Evolutionary conservation across 2,329 filamentous ascomycete genomes (phyloP), one percentile per base, ranked within the genome.

Genomic region (Epichloe bromicola): DNA sequence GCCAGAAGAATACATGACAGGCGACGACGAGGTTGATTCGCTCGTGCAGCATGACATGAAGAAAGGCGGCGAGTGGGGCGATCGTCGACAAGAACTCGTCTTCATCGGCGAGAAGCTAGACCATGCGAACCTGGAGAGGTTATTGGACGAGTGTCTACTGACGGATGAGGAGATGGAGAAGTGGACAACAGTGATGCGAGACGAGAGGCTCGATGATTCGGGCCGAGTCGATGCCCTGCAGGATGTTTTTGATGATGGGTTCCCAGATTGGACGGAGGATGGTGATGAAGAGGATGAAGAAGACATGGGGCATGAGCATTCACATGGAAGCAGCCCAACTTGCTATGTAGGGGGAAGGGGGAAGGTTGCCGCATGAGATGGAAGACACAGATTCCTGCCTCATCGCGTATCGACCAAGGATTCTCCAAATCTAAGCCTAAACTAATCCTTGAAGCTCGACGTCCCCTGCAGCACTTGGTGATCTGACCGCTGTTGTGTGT

Each of bases 51-150:
- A 75, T 51, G 74, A 78, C 56, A 71, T 78, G 20, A 60, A 67
- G 6, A 73, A 74, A 26, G 74, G 75, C 5, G 78, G 76, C 0
- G 72, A 78, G 53, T 87, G 82, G 81, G 83, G 82, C 1, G 84
- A 88, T 57, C 72, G 83, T 1, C 71, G 83, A 2, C 83, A 88
- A 61, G 84, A 88, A 62, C 62, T 88, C 6, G 84, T 88, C 3
- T 85, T 88, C 54, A 87, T 88, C 52, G 84, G 84, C 0, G 82
- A 86, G 63, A 72, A 73, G 5, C 69, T 88, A 14, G 72, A 85
- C 47, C 59, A 70, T 1, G 59, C 62, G 5, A 71, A 67, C 0
- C 66, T 88, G 15, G 75, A 72, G 23, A 65, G 63, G 4, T 61
- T 74, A 36, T 62, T 88, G 3, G 79, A 88, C 58, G 64, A 62